A percentile compares a stretch with the other conserved stretches of the same genome.
Evolutionary conservation across 768 basidiomycete genomes (phyloP).

Genomic region (Omphalotus guepiniiformis): DNA sequence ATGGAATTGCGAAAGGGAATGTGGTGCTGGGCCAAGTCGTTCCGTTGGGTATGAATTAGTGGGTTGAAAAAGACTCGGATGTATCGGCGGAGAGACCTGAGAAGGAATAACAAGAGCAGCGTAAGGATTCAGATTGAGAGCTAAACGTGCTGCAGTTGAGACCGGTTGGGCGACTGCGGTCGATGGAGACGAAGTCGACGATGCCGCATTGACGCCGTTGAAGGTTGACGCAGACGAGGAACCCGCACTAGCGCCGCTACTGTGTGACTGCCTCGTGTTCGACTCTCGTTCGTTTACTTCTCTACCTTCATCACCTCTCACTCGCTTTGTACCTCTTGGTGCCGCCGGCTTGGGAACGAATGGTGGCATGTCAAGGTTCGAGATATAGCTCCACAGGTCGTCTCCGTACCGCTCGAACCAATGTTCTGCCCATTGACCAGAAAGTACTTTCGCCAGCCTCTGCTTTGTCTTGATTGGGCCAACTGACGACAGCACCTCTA

Average conservation of each 20-base stretch:
- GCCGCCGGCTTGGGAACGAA: not conserved
- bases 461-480: too few relatives aligned
- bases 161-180: not conserved
- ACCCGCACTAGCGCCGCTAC: too few relatives aligned
- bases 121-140: not conserved
- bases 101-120: too few relatives aligned
- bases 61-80: not conserved
- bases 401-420: not conserved
- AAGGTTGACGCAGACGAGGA: not conserved
- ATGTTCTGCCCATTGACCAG: too few relatives aligned
- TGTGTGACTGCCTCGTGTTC: not conserved
- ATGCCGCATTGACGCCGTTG: not conserved
- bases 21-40: too few relatives aligned
- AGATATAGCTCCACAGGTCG: not conserved
- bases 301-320: not conserved
- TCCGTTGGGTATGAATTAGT: not conserved
- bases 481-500: conserved; percentile 5
- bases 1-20: not conserved
- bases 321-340: not conserved
- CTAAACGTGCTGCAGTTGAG: not conserved
- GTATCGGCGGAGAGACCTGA: not conserved
- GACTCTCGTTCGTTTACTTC: not conserved
- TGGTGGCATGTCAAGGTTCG: not conserved
- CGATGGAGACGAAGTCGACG: not conserved
- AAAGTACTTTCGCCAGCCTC: too few relatives aligned